Conservation (phyloP, 352 stramenopile genomes). For the Pelagophyceae sp. region DNA sequence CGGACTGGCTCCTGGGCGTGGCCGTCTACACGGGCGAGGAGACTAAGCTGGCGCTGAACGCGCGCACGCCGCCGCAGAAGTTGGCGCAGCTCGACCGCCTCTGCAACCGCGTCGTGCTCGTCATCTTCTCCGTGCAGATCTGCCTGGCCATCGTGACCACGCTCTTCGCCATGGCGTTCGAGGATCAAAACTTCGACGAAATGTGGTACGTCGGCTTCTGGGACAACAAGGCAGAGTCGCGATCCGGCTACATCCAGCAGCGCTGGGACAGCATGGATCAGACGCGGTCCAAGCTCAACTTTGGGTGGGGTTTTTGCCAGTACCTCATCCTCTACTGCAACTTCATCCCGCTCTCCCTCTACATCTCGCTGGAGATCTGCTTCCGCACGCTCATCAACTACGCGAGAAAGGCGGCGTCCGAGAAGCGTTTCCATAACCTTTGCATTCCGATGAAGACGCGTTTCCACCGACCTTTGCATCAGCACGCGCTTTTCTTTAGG, state of each 20-base stretch:
- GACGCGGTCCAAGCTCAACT: conserved; percentile 33
- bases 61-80: conserved; percentile 70
- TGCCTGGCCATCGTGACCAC: conserved; percentile 49
- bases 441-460: conserved; percentile 23
- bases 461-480: neutral
- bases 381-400: conserved; percentile 85
- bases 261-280: neutral
- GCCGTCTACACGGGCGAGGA: conserved; percentile 79
- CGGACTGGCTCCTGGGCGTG: conserved; percentile 78
- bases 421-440: no score
- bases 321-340: conserved; percentile 91
- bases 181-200: conserved; percentile 43
- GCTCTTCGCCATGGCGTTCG: conserved; percentile 34
- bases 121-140: conserved; percentile 24
- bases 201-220: conserved; percentile 46
- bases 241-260: neutral
- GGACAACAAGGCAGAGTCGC: neutral
- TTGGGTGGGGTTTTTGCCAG: conserved; percentile 71
- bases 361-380: conserved; percentile 88
- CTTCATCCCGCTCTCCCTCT: conserved; percentile 93
- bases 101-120: conserved; percentile 2
- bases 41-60: conserved; percentile 66
- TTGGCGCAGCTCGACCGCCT: conserved; percentile 58
- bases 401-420: conserved; percentile 54
- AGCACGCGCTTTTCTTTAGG: no score